phyloP scores from a whole-genome alignment of 768 basidiomycete genomes.

The Suillus ampliporus region DNA sequence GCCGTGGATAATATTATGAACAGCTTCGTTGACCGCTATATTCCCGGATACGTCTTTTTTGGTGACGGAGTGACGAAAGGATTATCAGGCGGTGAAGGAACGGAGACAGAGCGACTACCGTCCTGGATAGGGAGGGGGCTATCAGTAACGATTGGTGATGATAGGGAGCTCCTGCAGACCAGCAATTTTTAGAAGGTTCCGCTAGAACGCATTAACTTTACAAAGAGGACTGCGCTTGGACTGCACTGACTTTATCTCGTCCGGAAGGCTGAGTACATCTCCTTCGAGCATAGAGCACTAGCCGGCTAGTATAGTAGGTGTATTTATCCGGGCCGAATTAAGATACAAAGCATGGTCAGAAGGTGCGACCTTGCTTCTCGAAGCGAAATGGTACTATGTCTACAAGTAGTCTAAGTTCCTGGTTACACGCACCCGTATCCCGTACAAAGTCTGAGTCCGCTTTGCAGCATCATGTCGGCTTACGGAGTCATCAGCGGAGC shows the following conservation, averaged over 20 bases:
- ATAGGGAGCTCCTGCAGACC: slow-evolving; percentile 51
- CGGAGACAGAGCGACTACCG: slow-evolving; percentile 14
- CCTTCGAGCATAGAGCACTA: not conserved
- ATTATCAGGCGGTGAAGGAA: slow-evolving; percentile 23
- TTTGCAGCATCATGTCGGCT: slow-evolving; percentile 62
- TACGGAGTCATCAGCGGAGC: slow-evolving; percentile 65
- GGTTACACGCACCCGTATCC: not conserved
- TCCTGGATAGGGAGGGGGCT: slow-evolving; percentile 58
- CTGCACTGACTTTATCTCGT: not conserved
- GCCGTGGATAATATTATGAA: slow-evolving; percentile 1
- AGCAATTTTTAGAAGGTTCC: slow-evolving; percentile 45
- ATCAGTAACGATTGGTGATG: slow-evolving; percentile 57
- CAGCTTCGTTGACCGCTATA: slow-evolving; percentile 92
- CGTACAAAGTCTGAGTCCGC: not conserved
- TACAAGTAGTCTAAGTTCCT: not conserved
- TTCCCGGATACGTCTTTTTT: slow-evolving; percentile 93
- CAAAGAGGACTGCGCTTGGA: not conserved
- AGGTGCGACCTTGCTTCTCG: not conserved
- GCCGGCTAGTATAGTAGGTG: not conserved
- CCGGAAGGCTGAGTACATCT: not conserved
- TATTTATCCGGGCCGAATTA: not conserved
- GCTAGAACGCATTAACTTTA: not conserved
- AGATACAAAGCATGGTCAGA: too few species aligned
- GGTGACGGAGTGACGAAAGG: slow-evolving; percentile 58
- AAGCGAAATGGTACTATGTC: not conserved